Percentiles rank a stretch among this genome's conserved stretches.
Evolutionary conservation across 2,329 filamentous ascomycete species (phyloP).

Genomic region (Lasiodiplodia citricola): DNA sequence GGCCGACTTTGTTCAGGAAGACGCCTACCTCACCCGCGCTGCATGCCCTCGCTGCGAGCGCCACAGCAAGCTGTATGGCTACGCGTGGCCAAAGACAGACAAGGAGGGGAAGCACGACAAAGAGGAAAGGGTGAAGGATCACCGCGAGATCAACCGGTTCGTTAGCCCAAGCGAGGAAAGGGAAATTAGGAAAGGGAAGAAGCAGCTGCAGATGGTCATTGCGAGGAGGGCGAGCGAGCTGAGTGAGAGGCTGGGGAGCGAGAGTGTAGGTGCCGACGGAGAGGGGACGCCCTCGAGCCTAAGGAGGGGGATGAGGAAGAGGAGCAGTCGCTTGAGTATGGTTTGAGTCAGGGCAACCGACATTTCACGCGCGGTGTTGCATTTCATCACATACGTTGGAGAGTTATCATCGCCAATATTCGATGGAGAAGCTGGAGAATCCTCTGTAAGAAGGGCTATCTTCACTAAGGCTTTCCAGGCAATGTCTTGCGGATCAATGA

Average conservation of each 20-base stretch:
- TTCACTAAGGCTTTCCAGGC: neutral
- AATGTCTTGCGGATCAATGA: neutral
- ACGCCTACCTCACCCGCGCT: conserved; percentile 84
- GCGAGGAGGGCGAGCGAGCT: conserved; percentile 24
- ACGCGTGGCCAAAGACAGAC: conserved; percentile 94
- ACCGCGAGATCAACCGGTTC: conserved; percentile 86
- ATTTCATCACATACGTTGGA: neutral
- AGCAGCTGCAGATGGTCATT: conserved; percentile 17
- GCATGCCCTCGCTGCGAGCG: conserved; percentile 93
- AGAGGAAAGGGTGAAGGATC: conserved; percentile 74
- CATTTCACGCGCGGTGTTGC: neutral
- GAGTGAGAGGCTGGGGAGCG: conserved; percentile 9
- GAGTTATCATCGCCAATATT: neutral
- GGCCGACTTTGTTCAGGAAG: conserved; percentile 81
- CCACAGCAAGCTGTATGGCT: conserved; percentile 94
- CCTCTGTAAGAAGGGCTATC: neutral
- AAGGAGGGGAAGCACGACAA: conserved; percentile 75
- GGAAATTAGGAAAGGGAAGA: conserved; percentile 38
- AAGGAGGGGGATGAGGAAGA: conserved; percentile 11
- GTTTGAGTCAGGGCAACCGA: neutral
- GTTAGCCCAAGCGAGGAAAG: conserved; percentile 69
- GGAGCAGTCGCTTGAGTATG: conserved; percentile 13
- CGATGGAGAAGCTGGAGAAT: neutral
- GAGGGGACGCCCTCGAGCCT: conserved; percentile 3
- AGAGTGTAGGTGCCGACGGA: conserved; percentile 7